Evolutionary conservation across 2,329 filamentous ascomycete species (phyloP), one percentile per base, ranked within the genome.

Genomic region (Dothideomycetidae sp.): DNA sequence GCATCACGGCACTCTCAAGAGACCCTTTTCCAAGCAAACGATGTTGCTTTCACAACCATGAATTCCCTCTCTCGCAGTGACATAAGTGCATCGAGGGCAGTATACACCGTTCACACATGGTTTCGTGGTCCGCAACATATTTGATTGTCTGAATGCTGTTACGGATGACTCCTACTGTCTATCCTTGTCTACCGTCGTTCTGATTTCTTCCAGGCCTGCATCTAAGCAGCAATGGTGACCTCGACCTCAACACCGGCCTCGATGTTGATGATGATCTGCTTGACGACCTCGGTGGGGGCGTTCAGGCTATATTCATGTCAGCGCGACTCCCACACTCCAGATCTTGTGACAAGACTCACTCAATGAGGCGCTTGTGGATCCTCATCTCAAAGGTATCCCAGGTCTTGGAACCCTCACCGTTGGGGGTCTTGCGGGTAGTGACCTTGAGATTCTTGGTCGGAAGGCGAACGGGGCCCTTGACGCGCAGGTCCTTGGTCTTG

Each of bases 351-450:
- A 16, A 10, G 10, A 73, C 76, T 56, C 62, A 82, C 76, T 93
- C 86, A 61, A 94, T 94, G 60, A 94, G 74, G 55, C 86, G 38
- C 81, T 94, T 94, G 78, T 94, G 85, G 64, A 94, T 93, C 71
- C 88, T 81, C 85, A 98, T 92, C 80, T 98, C 88, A 68, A 73
- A 98, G 66, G 74, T 78, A 66, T 96, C 90, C 90, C 90, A 98
- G 61, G 90, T 98, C 84, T 98, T 98, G 68, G 81, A 92, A 71
- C 90, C 90, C 78, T 98, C 90, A 81, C 90, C 90, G 70, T 82
- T 90, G 64, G 90, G 90, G 50, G 90, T 96, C 81, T 98, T 98
- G 61, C 90, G 81, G 73, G 90, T 93, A 63, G 82, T 84, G 73
- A 93, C 77, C 75, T 90, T 84, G 59, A 96, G 76, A 64, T 76